Percentiles rank a stretch among this genome's conserved stretches.
Conservation (phyloP, 2,329 filamentous ascomycete species). For the Fusarium nematophilum region DNA sequence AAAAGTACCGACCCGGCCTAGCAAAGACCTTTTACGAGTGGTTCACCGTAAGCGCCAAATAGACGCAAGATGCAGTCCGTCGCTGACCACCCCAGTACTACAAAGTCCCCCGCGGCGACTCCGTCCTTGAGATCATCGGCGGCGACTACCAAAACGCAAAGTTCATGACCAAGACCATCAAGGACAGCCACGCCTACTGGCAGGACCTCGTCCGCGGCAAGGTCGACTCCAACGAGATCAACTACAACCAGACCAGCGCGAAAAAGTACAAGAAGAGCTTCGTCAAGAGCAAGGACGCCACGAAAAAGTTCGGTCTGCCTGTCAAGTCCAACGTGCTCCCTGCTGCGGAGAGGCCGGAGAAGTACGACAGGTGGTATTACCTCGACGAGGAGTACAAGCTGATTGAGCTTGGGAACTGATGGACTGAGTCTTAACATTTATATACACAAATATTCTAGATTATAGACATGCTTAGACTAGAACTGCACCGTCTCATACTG, state of each 20-base stretch:
- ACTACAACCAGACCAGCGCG: conserved; percentile 54
- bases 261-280: conserved; percentile 48
- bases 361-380: conserved; percentile 54
- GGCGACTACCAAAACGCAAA: conserved; percentile 51
- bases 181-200: conserved; percentile 54
- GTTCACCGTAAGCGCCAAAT: conserved; percentile 48
- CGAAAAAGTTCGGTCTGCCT: conserved; percentile 47
- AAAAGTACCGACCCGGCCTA: conserved; percentile 53
- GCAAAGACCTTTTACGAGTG: conserved; percentile 51
- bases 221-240: conserved; percentile 52
- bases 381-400: conserved; percentile 48
- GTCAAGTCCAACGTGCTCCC: conserved; percentile 44
- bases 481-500: conserved; percentile 13
- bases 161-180: conserved; percentile 47
- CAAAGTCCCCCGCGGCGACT: conserved; percentile 53
- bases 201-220: conserved; percentile 52
- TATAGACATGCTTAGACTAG: conserved; percentile 31
- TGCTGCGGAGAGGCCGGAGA: conserved; percentile 45
- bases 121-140: conserved; percentile 51
- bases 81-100: conserved; percentile 48
- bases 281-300: conserved; percentile 47
- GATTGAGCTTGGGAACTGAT: conserved; percentile 38
- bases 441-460: background rate
- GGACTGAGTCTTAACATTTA: background rate
- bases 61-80: fast-evolving